Evolutionary conservation across 2,329 filamentous ascomycete species (phyloP).

Genomic region (Colletotrichum siamense): DNA sequence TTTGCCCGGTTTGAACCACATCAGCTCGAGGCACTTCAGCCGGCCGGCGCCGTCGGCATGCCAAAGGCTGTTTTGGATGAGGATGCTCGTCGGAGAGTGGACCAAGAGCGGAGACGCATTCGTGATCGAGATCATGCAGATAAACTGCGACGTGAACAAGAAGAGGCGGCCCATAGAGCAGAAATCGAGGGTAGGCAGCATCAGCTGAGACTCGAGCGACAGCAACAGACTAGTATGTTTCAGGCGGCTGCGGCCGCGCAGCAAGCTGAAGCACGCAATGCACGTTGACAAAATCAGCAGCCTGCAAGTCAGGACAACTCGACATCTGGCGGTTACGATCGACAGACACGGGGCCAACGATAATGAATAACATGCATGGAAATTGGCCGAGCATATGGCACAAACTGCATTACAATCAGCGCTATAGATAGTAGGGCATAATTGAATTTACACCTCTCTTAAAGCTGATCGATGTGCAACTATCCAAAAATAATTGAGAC

Average conservation of each 20-base stretch:
- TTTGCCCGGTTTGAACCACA: not conserved
- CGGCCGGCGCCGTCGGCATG: not conserved
- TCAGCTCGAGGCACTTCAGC: not conserved
- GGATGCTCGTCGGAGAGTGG: not conserved
- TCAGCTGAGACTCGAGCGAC: not conserved
- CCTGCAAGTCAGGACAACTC: fast-evolving
- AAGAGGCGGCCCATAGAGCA: not conserved
- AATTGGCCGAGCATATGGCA: fast-evolving
- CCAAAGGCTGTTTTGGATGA: not conserved
- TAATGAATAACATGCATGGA: not conserved
- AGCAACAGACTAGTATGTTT: not conserved
- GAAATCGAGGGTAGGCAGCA: not conserved
- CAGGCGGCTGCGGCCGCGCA: not conserved
- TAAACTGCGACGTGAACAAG: not conserved
- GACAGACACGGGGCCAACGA: not conserved
- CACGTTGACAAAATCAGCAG: not conserved
- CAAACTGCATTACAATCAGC: not conserved
- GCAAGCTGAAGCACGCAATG: not conserved
- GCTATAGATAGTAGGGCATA: no score
- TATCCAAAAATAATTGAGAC: no score
- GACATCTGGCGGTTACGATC: not conserved
- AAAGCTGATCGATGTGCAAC: fast-evolving
- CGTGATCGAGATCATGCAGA: not conserved
- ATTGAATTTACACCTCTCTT: no score
- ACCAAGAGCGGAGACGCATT: not conserved